Evolutionary conservation across 176 grass and related monocot species (phyloP).

Genomic region (Rhynchospora tenuis): DNA sequence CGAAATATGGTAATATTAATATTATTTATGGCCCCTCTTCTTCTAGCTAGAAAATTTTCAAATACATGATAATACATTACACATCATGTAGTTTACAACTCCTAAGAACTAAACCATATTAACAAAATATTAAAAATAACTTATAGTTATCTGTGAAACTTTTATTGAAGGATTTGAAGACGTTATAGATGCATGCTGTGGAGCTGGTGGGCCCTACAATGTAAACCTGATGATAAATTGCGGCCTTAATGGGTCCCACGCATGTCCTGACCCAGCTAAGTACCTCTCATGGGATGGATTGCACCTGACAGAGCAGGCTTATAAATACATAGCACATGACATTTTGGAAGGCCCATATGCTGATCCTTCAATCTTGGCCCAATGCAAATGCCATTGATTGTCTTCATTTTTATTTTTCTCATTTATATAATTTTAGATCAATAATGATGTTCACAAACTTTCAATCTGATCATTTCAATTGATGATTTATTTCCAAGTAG

Average conservation of each 20-base stretch:
- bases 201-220: slow-evolving; percentile 25
- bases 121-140: not conserved
- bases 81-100: no score
- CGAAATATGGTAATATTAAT: slow-evolving; percentile 21
- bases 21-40: no score
- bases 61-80: no score
- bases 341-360: slow-evolving; percentile 30
- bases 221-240: slow-evolving; percentile 11
- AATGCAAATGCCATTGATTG: not conserved
- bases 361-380: slow-evolving; percentile 20
- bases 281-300: slow-evolving; percentile 44
- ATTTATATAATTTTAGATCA: not conserved
- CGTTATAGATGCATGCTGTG: slow-evolving; percentile 39
- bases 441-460: not conserved
- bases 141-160: not conserved
- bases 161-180: slow-evolving; percentile 22
- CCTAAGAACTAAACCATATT: no score
- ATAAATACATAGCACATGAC: slow-evolving; percentile 22
- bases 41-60: no score
- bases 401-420: no score
- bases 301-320: slow-evolving; percentile 43
- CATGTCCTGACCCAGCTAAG: slow-evolving; percentile 8
- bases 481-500: no score
- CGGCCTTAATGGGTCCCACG: not conserved
- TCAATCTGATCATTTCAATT: no score